These are phyloP conservation scores for Diaporthe citriasiana DNA, from an alignment of 2,329 filamentous ascomycete genomes.

Conservation along the genomic window DNA sequence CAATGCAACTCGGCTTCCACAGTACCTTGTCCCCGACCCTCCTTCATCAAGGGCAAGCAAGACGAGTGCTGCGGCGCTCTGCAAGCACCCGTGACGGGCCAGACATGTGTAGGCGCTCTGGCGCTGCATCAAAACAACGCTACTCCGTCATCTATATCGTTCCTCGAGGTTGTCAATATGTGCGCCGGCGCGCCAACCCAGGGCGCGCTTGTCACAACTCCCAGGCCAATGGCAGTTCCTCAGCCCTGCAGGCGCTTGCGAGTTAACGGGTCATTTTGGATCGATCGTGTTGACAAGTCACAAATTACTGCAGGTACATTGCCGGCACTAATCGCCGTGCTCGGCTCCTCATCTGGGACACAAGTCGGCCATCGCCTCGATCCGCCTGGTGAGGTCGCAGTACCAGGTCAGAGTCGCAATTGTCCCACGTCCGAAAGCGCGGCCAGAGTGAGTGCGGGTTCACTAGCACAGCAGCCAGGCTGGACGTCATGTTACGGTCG, in stretches of 20 bases:
- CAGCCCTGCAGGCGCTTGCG: slow-evolving; percentile 22
- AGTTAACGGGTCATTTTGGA: slow-evolving; percentile 9
- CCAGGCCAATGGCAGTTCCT: background rate
- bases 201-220: background rate
- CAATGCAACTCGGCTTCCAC: slow-evolving; percentile 1
- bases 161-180: slow-evolving; percentile 19
- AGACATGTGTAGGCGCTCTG: background rate
- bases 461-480: slow-evolving; percentile 2
- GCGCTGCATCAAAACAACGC: slow-evolving; percentile 13
- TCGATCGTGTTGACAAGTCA: slow-evolving; percentile 33
- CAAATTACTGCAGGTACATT: slow-evolving; percentile 29
- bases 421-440: background rate
- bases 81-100: background rate
- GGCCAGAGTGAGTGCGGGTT: background rate
- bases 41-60: background rate
- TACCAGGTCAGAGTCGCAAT: background rate
- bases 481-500: slow-evolving; percentile 22
- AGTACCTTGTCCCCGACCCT: background rate
- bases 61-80: background rate
- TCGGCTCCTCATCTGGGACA: background rate
- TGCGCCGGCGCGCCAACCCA: background rate
- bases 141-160: slow-evolving; percentile 9
- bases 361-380: background rate
- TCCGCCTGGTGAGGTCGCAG: slow-evolving; percentile 2
- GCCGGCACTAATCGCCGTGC: slow-evolving; percentile 13